Conservation (phyloP, 768 basidiomycete genomes). For the Phaeotremella fagi region DNA sequence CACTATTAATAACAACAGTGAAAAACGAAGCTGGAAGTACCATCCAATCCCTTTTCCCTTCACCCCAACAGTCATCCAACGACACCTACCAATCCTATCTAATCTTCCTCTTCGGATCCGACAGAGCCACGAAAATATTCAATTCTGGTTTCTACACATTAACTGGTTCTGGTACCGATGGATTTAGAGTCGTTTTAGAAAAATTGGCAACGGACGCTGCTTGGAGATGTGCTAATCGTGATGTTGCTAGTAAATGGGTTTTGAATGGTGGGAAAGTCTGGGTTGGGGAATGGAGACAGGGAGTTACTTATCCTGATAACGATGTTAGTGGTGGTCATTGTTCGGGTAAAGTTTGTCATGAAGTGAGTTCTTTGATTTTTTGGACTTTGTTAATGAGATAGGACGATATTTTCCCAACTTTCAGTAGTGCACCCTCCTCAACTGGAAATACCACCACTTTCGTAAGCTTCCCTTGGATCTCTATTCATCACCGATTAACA, state of each 20-base stretch:
- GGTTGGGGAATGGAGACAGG: conserved; percentile 40
- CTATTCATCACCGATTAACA: not conserved
- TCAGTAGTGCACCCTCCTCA: conserved; percentile 13
- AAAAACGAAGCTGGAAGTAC: conserved; percentile 66
- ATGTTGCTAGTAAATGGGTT: conserved; percentile 27
- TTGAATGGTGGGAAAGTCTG: conserved; percentile 33
- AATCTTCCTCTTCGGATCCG: conserved; percentile 7
- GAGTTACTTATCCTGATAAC: conserved; percentile 30
- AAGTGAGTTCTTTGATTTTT: conserved; percentile 22
- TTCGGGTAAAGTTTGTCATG: conserved; percentile 40
- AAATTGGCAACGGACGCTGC: conserved; percentile 29
- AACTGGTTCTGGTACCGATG: conserved; percentile 14
- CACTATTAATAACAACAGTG: conserved; percentile 67
- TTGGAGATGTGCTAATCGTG: conserved; percentile 32
- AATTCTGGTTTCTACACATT: conserved; percentile 20
- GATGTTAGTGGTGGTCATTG: conserved; percentile 21
- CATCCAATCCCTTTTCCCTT: conserved; percentile 50
- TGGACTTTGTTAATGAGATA: conserved; percentile 1
- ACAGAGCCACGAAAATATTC: conserved; percentile 18
- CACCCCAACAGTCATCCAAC: conserved; percentile 16
- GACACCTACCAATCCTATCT: conserved; percentile 17
- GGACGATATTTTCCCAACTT: conserved; percentile 39
- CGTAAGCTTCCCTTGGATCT: conserved; percentile 6
- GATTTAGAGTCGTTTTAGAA: conserved; percentile 28
- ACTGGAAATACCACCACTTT: conserved; percentile 1